Evolutionary conservation across 352 stramenopile species (phyloP).

Genomic region (Phytophthora hibernalis): DNA sequence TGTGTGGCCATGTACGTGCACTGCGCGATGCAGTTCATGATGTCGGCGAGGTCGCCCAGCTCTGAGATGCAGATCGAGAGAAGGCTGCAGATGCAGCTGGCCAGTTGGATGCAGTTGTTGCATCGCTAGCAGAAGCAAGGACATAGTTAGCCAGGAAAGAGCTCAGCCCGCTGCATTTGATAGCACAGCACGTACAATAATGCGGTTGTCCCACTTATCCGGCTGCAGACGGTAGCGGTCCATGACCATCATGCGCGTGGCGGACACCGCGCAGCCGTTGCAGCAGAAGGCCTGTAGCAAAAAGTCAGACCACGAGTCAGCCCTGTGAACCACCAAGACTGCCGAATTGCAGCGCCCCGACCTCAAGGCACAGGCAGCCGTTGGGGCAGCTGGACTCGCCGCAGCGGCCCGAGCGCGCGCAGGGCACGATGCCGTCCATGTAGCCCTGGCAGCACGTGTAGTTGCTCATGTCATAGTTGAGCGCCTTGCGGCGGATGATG

Average conservation of each 20-base stretch:
- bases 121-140: constrained; percentile 62
- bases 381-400: constrained; percentile 90
- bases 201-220: constrained; percentile 94
- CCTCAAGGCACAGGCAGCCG: constrained; percentile 92
- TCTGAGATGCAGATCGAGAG: constrained; percentile 81
- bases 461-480: constrained; percentile 93
- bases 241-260: constrained; percentile 92
- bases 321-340: background rate
- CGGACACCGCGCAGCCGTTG: constrained; percentile 91
- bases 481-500: constrained; percentile 90
- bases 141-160: constrained; percentile 10
- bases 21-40: constrained; percentile 90
- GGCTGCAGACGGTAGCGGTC: constrained; percentile 90
- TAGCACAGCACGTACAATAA: constrained; percentile 75
- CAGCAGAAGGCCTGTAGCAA: constrained; percentile 71
- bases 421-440: constrained; percentile 91
- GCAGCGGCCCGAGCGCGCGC: constrained; percentile 82
- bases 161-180: background rate
- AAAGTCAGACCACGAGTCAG: background rate
- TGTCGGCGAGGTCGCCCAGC: constrained; percentile 72
- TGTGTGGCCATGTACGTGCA: constrained; percentile 92
- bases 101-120: constrained; percentile 93
- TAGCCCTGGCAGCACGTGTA: constrained; percentile 95
- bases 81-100: constrained; percentile 77
- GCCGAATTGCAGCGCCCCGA: constrained; percentile 15